Evolutionary conservation across 306 rosid species (phyloP), one percentile per base, ranked within the genome.

Genomic region (Cucurbita argyrosperma): DNA sequence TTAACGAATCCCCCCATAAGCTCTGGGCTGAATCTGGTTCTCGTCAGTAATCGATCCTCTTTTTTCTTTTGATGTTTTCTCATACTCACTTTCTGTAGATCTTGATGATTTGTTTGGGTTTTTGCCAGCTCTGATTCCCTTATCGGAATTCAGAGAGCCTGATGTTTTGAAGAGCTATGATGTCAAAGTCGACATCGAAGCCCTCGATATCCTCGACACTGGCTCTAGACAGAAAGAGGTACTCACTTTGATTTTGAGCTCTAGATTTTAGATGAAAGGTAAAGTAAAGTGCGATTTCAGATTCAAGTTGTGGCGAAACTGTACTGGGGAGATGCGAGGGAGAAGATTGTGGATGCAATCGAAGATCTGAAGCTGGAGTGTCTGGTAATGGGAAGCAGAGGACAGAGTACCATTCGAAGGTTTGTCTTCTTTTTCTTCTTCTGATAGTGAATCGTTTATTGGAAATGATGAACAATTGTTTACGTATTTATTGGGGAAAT

Each of bases 311-410:
- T 93, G 60, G 62, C 96, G 21, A 93, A 93, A 80, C 50, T 93
- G 50, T 89, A 89, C 62, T 90, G 98, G 96, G 98, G 98, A 26
- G 98, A 93, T 82, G 89, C 96, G 30, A 89, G 98, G 76, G 96
- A 93, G 89, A 93, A 89, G 80, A 84, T 93, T 10, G 69, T 93
- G 61, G 83, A 90, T 11, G 85, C 97, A 4, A 61, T 86, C 74
- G 96, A 89, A 79, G 97, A 87, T 43, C 87, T 93, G 76, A 89
- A 93, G 77, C 79, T 93, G 79, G 90, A 93, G 55, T 78, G 90
- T 72, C 47, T 93, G n/a, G 92, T 93, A 3, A 76, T 93, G 89
- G 98, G 98, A 84, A 93, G 90, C 86, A 93, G 98, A 82, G 98
- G 98, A 7, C 92, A 86, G 1, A 61, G 96, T 53, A 77, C 87